These are phyloP conservation scores for Telfairia occidentalis DNA, from an alignment of 331 rosid species.

Conservation along the genomic window DNA sequence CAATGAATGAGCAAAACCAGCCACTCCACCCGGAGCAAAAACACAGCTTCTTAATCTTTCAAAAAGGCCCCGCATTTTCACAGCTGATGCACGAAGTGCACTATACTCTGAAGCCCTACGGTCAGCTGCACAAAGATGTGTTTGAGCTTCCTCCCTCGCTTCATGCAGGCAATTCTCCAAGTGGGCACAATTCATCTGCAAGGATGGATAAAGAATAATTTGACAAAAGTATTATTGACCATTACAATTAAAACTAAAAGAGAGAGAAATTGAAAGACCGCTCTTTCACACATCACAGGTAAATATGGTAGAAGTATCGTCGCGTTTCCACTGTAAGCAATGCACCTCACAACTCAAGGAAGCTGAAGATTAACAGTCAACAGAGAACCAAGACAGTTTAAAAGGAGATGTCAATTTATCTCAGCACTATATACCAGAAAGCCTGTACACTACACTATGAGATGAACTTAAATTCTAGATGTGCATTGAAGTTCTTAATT, in stretches of 20 bases:
- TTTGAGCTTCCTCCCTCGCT: slow-evolving; percentile 99
- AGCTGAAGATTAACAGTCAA: neutral
- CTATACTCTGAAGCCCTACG: slow-evolving; percentile 85
- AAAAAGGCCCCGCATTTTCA: slow-evolving; percentile 70
- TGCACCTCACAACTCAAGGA: neutral
- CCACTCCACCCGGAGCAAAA: slow-evolving; percentile 55
- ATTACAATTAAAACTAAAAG: neutral
- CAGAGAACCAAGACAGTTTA: neutral
- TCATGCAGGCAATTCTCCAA: slow-evolving; percentile 91
- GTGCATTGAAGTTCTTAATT: neutral
- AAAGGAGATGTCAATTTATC: neutral
- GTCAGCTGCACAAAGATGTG: slow-evolving; percentile 91
- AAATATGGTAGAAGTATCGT: neutral
- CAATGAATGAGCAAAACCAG: slow-evolving; percentile 64
- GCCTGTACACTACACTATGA: neutral
- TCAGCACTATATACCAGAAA: neutral
- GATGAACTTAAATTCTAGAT: neutral
- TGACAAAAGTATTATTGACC: slow-evolving; percentile 11
- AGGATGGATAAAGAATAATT: slow-evolving; percentile 11
- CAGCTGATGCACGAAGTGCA: slow-evolving; percentile 66
- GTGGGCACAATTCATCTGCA: slow-evolving; percentile 96
- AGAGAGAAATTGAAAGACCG: slow-evolving; percentile 9
- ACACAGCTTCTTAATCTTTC: slow-evolving; percentile 71
- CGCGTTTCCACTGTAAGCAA: neutral
- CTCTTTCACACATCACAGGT: neutral